These are phyloP conservation scores for Vaccinium myrtillus DNA, from an alignment of 148 eudicot species.

Conservation along the genomic window DNA sequence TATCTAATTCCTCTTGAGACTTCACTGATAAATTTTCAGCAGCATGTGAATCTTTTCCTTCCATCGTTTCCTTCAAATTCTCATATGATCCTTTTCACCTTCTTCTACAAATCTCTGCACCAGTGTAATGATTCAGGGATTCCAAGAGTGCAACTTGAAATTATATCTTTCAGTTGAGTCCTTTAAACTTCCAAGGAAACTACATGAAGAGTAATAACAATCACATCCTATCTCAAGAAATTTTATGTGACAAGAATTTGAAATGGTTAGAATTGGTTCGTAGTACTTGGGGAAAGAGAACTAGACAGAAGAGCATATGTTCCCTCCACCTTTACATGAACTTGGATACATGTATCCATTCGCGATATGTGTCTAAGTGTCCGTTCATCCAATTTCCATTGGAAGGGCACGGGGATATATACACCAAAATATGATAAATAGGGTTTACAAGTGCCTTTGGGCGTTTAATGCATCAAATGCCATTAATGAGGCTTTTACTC, in stretches of 20 bases:
- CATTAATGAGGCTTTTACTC: too few species aligned
- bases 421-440: too few species aligned
- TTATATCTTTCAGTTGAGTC: not conserved
- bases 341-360: too few species aligned
- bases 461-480: too few species aligned
- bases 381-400: too few species aligned
- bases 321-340: too few species aligned
- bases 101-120: not conserved
- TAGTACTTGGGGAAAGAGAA: not conserved
- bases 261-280: not conserved
- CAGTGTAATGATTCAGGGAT: not conserved
- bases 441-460: too few species aligned
- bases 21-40: not conserved
- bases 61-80: conserved; percentile 16
- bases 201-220: not conserved
- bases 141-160: not conserved
- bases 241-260: not conserved
- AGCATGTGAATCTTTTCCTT: conserved; percentile 14
- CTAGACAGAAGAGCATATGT: not conserved
- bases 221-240: not conserved
- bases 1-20: conserved; percentile 11
- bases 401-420: too few species aligned
- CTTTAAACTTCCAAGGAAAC: not conserved
- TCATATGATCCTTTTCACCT: not conserved
- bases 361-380: too few species aligned